Base-by-base conservation (phyloP, 257 asterid genomes). In the Solanum chiquidenum region DNA sequence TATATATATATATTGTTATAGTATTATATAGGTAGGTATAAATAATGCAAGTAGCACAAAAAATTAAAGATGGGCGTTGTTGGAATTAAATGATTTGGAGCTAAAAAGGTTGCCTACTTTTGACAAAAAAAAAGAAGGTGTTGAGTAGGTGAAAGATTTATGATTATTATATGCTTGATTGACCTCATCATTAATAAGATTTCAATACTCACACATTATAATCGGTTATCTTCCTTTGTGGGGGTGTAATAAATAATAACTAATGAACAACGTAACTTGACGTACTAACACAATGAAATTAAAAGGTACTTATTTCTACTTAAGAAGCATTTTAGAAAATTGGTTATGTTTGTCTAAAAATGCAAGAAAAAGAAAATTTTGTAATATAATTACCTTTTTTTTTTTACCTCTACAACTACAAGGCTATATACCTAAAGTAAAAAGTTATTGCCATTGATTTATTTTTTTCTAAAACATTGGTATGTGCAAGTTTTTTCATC, bases 121-220 rank as follows among this genome's bases (percentile, higher is more conserved):
- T 40, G 91, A 80, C 91, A 90, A 88, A 16, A 88, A 89, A 88
- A 85, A 49, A 16, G 1, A 46, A 49, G 60, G 90, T n/a, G 79
- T 55, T 90, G 68, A 90, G 93, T 93, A 90, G 94, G 89, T 92
- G 92, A 35, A 86, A 49, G 87, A 60, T 83, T 88, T 85, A 58
- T 83, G 73, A 76, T 76, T 76, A 42, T 76, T 42, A 38, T 74
- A n/a, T 38, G 58, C 46, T 91, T 85, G 91, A 88, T 89, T 79
- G 66, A 86, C 58, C 88, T 87, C 88, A 85, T 83, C 89, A 89
- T 89, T 91, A 68, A 91, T 87, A 88, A 89, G 64, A 38, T 3
- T 37, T 4, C 33, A 75, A 75, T 76, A 40, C n/a, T 72, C 7
- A 18, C 5, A 37, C 83, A 37, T 37, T 23, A 23, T 25, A 66